phyloP scores from a whole-genome alignment of 371 early-diverging fungal genomes.

The Mucor irregularis region DNA sequence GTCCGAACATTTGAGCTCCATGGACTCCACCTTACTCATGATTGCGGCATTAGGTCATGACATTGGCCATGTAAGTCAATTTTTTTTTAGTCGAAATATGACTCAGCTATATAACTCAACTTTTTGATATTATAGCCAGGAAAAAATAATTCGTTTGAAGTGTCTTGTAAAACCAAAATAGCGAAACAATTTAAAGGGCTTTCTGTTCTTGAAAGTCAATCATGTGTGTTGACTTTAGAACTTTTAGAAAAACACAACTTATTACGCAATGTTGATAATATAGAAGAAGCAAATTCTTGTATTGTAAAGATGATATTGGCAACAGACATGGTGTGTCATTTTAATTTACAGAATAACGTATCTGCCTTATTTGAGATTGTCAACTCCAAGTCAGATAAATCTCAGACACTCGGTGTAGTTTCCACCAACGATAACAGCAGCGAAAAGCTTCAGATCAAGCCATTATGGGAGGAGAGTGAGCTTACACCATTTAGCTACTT shows the following conservation, averaged over 20 bases:
- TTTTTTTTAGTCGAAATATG: background rate
- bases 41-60: conserved; percentile 89
- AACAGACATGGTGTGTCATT: conserved; percentile 90
- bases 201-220: conserved; percentile 86
- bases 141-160: conserved; percentile 86
- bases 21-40: conserved; percentile 72
- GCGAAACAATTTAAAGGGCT: conserved; percentile 65
- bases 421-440: background rate
- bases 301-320: conserved; percentile 70
- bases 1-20: conserved; percentile 55
- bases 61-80: conserved; percentile 78
- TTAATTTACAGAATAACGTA: conserved; percentile 68
- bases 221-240: conserved; percentile 68
- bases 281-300: conserved; percentile 45
- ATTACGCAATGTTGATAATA: conserved; percentile 46
- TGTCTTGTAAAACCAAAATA: conserved; percentile 76
- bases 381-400: background rate
- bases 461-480: background rate
- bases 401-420: too few relatives aligned
- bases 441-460: background rate
- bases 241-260: conserved; percentile 70
- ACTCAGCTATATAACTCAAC: background rate
- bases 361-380: background rate
- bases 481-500: conserved; percentile 7
- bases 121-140: conserved; percentile 67